Evolutionary conservation across 352 stramenopile species (phyloP).

Genomic region (Peronospora destructor): DNA sequence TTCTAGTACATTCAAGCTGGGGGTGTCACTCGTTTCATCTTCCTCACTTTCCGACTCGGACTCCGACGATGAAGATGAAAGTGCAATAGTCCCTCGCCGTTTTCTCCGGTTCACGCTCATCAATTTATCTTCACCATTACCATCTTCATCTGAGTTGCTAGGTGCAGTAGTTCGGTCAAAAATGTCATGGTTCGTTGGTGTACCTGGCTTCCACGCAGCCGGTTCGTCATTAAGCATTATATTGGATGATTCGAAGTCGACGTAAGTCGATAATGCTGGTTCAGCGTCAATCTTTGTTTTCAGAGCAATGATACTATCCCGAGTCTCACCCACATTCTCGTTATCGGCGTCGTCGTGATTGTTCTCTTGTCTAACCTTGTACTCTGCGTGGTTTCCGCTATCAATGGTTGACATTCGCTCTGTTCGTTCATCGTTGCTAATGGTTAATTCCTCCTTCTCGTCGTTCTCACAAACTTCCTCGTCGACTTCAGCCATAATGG

Average conservation of each 20-base stretch:
- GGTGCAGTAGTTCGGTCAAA: conserved; percentile 18
- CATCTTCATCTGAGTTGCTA: conserved; percentile 21
- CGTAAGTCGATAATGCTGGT: neutral
- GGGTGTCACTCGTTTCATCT: conserved; percentile 3
- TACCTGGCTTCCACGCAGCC: neutral
- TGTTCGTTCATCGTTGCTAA: conserved; percentile 8
- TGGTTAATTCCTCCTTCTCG: conserved; percentile 9
- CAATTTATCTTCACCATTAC: conserved; percentile 13
- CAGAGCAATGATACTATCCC: neutral
- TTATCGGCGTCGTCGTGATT: conserved; percentile 19
- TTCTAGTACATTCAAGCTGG: conserved; percentile 41
- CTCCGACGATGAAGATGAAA: conserved; percentile 32
- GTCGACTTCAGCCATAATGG: conserved; percentile 13
- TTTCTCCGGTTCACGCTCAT: conserved; percentile 10
- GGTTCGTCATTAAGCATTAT: conserved; percentile 1
- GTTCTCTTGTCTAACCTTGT: conserved; percentile 27
- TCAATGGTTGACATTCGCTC: conserved; percentile 41
- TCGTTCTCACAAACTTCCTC: conserved; percentile 16
- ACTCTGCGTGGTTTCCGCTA: conserved; percentile 40
- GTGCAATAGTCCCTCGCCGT: conserved; percentile 11
- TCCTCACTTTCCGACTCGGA: conserved; percentile 32
- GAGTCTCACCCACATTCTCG: conserved; percentile 8
- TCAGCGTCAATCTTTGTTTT: neutral
- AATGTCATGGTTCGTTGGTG: conserved; percentile 14
- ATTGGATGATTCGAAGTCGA: neutral